Evolutionary conservation across 2,329 filamentous ascomycete genomes (phyloP), one percentile per base, ranked within the genome.

Genomic region (Xylaria digitata): DNA sequence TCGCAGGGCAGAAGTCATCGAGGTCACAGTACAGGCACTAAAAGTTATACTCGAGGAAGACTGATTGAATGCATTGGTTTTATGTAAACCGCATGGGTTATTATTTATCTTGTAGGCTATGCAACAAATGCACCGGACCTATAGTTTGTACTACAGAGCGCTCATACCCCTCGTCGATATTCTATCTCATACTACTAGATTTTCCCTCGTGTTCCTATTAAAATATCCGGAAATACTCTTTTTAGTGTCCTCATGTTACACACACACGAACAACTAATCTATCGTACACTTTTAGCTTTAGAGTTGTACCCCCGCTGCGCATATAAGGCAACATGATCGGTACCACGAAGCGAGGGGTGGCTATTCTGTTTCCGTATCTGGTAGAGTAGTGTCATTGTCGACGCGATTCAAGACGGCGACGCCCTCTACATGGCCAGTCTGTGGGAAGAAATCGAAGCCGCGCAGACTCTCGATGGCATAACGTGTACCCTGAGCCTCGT

Each of bases 361-460:
- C 48, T 48, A 65, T 19, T 46, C 34, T 4, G 19, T 34, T 3
- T 17, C 6, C 13, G n/a, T 19, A 19, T 45, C 42, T 1, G n/a
- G 3, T 21, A 11, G 23, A n/a, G 48, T 8, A n/a, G 26, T 40
- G n/a, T 34, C 26, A 2, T 61, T 11, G 42, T 87, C 86, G 15
- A 87, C 82, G 70, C 87, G 81, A 71, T 87, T 90, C 72, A 91
- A 76, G 40, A 91, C 85, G 4, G 87, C 88, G 46, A 91, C 88
- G 52, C 89, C 88, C 76, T 92, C 89, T 0, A 91, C 89, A 74
- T 92, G 89, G 1, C 86, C 85, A 21, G 89, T 91, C 80, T 98
- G 95, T 13, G 96, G 96, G 80, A 99, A 99, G 80, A 99, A 98
- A 78, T 99, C 96, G 76, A 98, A 98, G 0, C 95, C 96, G 54